Evolutionary conservation across 1,284 basidiomycete species (phyloP), one percentile per base, ranked within the genome.

Genomic region (Bjerkandera adusta): DNA sequence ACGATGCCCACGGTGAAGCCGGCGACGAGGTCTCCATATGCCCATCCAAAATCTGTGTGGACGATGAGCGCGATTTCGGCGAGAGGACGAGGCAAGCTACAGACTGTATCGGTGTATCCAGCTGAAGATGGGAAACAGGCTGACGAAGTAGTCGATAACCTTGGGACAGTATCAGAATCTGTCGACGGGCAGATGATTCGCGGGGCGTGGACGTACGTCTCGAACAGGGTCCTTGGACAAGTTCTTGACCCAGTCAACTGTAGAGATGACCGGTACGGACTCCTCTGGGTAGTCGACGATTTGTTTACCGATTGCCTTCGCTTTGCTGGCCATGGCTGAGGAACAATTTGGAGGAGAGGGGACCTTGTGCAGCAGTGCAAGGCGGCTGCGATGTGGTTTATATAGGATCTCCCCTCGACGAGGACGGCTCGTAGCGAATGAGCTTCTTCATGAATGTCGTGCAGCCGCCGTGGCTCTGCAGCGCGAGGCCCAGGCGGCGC

Each of bases 1-100:
- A 96, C 92, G 58, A 93, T 83, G 27, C 92, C 92, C 50, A 95
- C 91, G 0, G 92, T 96, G 41, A 95, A 66, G 42, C 92, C 87
- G 42, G 92, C 91, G 54, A 95, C 83, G 25, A 95, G 57, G 66
- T 96, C 92, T 35, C 92, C 85, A 20, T 75, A 75, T 4, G 82
- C 59, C 86, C 86, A 89, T 34, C 78, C 80, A 33, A 79, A 48
- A 61, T 89, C 84, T 85, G 50, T 24, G 33, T 22, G 13, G 29
- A 16, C 18, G 7, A 18, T 8, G 21, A 8, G 27, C 27, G n/a
- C 8, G 27, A 8, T n/a, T 30, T 30, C n/a, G n/a, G n/a, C 25
- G 45, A 24, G 15, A 18, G 21, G 16, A 11, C 38, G 11, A 11
- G 37, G 16, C 21, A 24, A 27, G 16, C 22, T 36, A 21, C 79